These are phyloP conservation scores for Parietaria judaica DNA, from an alignment of 306 rosid species.

Conservation along the genomic window DNA sequence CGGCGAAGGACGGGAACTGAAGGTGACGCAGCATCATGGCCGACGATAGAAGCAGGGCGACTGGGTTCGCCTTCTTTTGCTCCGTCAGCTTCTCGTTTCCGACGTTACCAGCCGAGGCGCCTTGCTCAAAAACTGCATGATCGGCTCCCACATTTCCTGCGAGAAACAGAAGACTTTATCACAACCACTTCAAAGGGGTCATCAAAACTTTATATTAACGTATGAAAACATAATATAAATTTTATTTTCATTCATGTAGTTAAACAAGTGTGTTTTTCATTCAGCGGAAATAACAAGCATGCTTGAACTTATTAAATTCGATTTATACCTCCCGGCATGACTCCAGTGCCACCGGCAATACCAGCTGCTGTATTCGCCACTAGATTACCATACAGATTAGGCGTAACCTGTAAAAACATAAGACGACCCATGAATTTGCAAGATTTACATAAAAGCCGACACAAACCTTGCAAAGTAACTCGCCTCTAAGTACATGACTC, in stretches of 20 bases:
- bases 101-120: conserved; percentile 93
- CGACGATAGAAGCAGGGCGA: conserved; percentile 80
- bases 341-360: conserved; percentile 97
- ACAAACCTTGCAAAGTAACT: background rate
- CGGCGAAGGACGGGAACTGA: conserved; percentile 86
- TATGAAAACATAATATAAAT: too few relatives aligned
- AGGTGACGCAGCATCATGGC: conserved; percentile 99
- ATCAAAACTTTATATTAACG: too few relatives aligned
- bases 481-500: background rate
- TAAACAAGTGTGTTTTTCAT: too few relatives aligned
- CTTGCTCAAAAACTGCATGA: conserved; percentile 91
- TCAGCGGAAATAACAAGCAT: too few relatives aligned
- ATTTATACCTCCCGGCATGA: conserved; percentile 89
- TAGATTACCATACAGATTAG: conserved; percentile 94
- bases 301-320: too few relatives aligned
- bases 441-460: background rate
- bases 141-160: conserved; percentile 93
- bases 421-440: conserved; percentile 1
- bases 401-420: conserved; percentile 66
- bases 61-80: conserved; percentile 81
- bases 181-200: too few relatives aligned
- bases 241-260: too few relatives aligned
- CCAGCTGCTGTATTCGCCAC: conserved; percentile 97
- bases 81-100: conserved; percentile 52
- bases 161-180: conserved; percentile 13